These are phyloP conservation scores for Geoglossum glabrum DNA, from an alignment of 495 filamentous ascomycete species.

Conservation along the genomic window DNA sequence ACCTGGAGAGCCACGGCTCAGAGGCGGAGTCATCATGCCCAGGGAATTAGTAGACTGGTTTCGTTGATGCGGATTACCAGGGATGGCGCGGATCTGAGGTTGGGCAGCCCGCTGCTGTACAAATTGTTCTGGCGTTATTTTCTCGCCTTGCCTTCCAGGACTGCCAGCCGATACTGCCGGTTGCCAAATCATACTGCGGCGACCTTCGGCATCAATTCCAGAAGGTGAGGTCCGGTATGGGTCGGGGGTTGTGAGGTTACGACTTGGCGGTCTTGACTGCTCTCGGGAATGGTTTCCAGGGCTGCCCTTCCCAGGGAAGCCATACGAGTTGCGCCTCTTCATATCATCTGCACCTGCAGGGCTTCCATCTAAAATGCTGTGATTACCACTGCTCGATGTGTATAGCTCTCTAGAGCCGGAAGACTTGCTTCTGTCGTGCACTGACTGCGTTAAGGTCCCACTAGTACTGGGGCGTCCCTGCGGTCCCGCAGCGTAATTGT, in stretches of 20 bases:
- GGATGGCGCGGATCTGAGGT: slow-evolving; percentile 18
- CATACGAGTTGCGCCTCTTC: background rate
- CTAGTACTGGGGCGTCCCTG: slow-evolving; percentile 17
- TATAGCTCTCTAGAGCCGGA: slow-evolving; percentile 2
- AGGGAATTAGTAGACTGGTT: slow-evolving; percentile 31
- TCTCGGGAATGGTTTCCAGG: slow-evolving; percentile 4
- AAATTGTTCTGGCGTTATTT: slow-evolving; percentile 51
- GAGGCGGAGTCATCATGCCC: slow-evolving; percentile 17
- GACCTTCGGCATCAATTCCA: slow-evolving; percentile 24
- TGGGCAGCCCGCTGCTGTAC: slow-evolving; percentile 60
- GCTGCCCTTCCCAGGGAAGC: background rate
- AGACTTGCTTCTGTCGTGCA: slow-evolving; percentile 15
- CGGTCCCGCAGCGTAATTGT: slow-evolving; percentile 30
- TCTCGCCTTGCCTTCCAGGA: slow-evolving; percentile 20
- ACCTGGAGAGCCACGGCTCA: slow-evolving; percentile 16
- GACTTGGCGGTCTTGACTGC: slow-evolving; percentile 11
- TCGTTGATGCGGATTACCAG: slow-evolving; percentile 35
- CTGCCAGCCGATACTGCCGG: slow-evolving; percentile 35
- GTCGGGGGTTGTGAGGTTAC: slow-evolving; percentile 15
- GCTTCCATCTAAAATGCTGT: slow-evolving; percentile 5
- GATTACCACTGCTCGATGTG: slow-evolving; percentile 5
- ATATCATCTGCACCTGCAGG: background rate
- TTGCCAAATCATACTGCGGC: slow-evolving; percentile 58
- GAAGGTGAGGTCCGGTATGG: slow-evolving; percentile 2
- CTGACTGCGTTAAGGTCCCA: slow-evolving; percentile 21